Conservation (phyloP, 257 asterid species). For the Oldenlandia corymbosa region DNA sequence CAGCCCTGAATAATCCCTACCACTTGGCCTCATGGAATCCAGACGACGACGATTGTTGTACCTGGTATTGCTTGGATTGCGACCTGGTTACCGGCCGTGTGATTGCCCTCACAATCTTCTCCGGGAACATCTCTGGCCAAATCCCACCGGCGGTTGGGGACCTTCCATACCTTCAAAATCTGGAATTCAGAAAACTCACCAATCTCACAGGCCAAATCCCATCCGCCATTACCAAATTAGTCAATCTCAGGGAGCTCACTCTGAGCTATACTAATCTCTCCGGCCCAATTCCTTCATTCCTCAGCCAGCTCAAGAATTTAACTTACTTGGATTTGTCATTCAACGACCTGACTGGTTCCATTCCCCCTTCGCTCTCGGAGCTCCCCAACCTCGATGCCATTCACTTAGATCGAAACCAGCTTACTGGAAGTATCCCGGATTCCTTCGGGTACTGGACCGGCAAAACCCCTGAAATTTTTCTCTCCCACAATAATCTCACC, state of each 20-base stretch:
- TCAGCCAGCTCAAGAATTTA: constrained; percentile 35
- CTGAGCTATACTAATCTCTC: neutral
- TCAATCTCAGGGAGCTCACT: neutral
- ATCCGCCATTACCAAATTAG: neutral
- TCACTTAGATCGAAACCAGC: constrained; percentile 38
- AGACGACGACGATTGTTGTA: too few species aligned
- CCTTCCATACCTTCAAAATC: neutral
- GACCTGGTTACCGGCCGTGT: constrained; percentile 27
- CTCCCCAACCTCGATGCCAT: constrained; percentile 32
- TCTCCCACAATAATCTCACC: neutral
- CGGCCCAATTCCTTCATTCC: constrained; percentile 22
- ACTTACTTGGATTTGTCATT: constrained; percentile 29
- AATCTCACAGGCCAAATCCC: neutral
- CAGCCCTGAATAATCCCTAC: constrained; percentile 1
- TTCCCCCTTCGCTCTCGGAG: constrained; percentile 35
- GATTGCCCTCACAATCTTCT: constrained; percentile 26
- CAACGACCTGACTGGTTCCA: constrained; percentile 37
- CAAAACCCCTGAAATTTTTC: neutral
- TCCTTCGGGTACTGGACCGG: neutral
- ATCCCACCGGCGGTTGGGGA: constrained; percentile 39
- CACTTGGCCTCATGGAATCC: too few species aligned
- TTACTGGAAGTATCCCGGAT: constrained; percentile 51
- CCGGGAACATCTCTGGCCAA: constrained; percentile 37
- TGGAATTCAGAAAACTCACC: neutral
- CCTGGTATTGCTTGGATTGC: too few species aligned